Conservation (phyloP, 441 rosid genomes). For the Raphanus hybrid region DNA sequence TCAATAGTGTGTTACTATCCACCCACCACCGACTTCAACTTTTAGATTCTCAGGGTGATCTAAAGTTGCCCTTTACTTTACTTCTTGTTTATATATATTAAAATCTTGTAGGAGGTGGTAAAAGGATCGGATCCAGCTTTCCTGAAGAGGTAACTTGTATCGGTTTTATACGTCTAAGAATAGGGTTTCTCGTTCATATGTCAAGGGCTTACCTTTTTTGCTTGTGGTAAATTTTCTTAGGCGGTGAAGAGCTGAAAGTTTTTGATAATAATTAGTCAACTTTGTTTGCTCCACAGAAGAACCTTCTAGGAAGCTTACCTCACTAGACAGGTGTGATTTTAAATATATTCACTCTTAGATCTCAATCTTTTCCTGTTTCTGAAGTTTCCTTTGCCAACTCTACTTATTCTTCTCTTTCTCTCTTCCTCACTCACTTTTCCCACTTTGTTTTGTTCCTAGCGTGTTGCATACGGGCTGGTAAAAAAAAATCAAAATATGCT, state of each 20-base stretch:
- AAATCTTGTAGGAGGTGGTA: conserved; percentile 6
- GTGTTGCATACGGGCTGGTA: conserved; percentile 33
- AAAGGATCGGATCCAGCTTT: conserved; percentile 26
- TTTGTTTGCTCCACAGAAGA: conserved; percentile 34
- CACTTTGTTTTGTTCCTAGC: conserved; percentile 25
- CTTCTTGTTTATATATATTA: neutral
- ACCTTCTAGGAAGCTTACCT: conserved; percentile 46
- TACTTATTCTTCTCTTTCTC: conserved; percentile 43
- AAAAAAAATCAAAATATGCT: conserved; percentile 41
- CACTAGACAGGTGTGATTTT: conserved; percentile 46
- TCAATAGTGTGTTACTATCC: conserved; percentile 8
- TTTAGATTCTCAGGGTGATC: conserved; percentile 22
- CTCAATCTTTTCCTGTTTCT: conserved; percentile 46
- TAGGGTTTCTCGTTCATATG: no score
- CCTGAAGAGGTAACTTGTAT: conserved; percentile 35
- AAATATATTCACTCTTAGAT: conserved; percentile 42
- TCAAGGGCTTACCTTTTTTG: neutral
- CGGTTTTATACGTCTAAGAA: neutral
- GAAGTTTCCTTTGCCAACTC: conserved; percentile 51
- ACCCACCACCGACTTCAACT: conserved; percentile 19
- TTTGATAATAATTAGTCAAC: conserved; percentile 30
- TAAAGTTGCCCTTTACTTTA: neutral
- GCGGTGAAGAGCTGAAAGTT: conserved; percentile 35
- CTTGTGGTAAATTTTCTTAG: conserved; percentile 25
- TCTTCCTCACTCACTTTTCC: conserved; percentile 37